Conservation (phyloP, 805 yeast species). For the Saccharomyces paradoxus region DNA sequence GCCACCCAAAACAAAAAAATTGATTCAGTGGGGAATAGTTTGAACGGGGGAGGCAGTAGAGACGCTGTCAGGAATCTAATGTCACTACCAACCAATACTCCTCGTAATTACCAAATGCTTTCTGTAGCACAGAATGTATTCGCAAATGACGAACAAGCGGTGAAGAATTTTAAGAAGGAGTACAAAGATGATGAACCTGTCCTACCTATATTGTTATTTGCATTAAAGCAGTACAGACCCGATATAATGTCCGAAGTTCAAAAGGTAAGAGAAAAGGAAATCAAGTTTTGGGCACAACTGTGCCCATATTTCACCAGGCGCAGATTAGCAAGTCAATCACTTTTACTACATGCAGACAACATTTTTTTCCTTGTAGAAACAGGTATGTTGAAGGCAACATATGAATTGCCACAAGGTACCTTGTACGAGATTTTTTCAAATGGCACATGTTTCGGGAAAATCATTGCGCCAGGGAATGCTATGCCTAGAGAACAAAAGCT, state of each 20-base stretch:
- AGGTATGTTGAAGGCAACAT: slow-evolving; percentile 46
- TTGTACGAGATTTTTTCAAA: slow-evolving; percentile 43
- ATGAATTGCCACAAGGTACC: slow-evolving; percentile 37
- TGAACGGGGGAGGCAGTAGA: slow-evolving; percentile 1
- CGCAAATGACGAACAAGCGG: slow-evolving; percentile 24
- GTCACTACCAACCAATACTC: slow-evolving; percentile 30
- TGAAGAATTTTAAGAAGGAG: slow-evolving; percentile 13
- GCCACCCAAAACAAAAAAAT: slow-evolving; percentile 7
- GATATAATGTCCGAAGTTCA: slow-evolving; percentile 19
- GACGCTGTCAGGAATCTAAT: slow-evolving; percentile 4
- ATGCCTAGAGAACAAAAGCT: slow-evolving; percentile 37
- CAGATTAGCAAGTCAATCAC: slow-evolving; percentile 42
- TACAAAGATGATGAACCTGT: slow-evolving; percentile 17
- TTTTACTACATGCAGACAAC: slow-evolving; percentile 27
- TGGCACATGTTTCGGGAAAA: slow-evolving; percentile 47
- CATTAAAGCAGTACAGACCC: slow-evolving; percentile 25
- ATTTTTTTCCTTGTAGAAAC: slow-evolving; percentile 50
- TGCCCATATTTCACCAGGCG: slow-evolving; percentile 48
- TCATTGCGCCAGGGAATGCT: slow-evolving; percentile 16
- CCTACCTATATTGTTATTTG: slow-evolving; percentile 22
- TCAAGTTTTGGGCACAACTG: slow-evolving; percentile 57
- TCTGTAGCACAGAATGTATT: slow-evolving; percentile 33
- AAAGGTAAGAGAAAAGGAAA: slow-evolving; percentile 32
- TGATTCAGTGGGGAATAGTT: slow-evolving; percentile 1
- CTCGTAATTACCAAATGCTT: slow-evolving; percentile 35